A percentile compares a stretch with the other conserved stretches of the same genome.
Conservation (phyloP, 805 yeast genomes). For the Barnettozyma pratensis region DNA sequence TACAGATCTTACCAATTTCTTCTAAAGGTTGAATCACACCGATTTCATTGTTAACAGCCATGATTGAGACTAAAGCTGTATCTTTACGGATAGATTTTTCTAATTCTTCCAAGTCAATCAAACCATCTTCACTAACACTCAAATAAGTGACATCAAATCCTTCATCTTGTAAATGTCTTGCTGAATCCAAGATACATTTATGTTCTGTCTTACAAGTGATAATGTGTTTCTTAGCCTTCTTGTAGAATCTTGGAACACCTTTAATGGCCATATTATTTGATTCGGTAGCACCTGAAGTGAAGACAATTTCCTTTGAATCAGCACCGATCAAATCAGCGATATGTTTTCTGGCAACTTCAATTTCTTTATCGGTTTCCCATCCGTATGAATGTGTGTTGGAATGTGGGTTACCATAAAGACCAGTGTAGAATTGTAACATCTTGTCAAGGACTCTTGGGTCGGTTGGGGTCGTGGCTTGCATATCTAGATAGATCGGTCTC, state of each 20-base stretch:
- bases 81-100: slow-evolving; percentile 84
- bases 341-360: slow-evolving; percentile 79
- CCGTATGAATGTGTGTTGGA: slow-evolving; percentile 96
- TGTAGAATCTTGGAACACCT: slow-evolving; percentile 93
- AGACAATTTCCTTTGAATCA: slow-evolving; percentile 93
- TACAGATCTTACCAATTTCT: slow-evolving; percentile 86
- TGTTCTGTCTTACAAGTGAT: slow-evolving; percentile 97
- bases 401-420: slow-evolving; percentile 96
- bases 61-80: slow-evolving; percentile 83
- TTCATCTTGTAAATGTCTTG: slow-evolving; percentile 91
- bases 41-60: slow-evolving; percentile 98
- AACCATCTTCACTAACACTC: slow-evolving; percentile 77
- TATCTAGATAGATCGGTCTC: slow-evolving; percentile 92
- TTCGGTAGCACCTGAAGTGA: slow-evolving; percentile 98
- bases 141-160: slow-evolving; percentile 95
- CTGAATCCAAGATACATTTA: slow-evolving; percentile 97
- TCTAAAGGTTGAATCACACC: slow-evolving; percentile 96
- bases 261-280: slow-evolving; percentile 91
- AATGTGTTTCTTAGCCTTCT: slow-evolving; percentile 84
- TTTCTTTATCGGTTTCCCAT: slow-evolving; percentile 95
- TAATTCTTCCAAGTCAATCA: slow-evolving; percentile 70
- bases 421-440: slow-evolving; percentile 83
- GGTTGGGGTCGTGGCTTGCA: slow-evolving; percentile 98
- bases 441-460: slow-evolving; percentile 94
- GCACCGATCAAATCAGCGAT: slow-evolving; percentile 85